phyloP scores from a whole-genome alignment of 371 early-diverging fungal genomes.

The Cokeromyces recurvatus region DNA sequence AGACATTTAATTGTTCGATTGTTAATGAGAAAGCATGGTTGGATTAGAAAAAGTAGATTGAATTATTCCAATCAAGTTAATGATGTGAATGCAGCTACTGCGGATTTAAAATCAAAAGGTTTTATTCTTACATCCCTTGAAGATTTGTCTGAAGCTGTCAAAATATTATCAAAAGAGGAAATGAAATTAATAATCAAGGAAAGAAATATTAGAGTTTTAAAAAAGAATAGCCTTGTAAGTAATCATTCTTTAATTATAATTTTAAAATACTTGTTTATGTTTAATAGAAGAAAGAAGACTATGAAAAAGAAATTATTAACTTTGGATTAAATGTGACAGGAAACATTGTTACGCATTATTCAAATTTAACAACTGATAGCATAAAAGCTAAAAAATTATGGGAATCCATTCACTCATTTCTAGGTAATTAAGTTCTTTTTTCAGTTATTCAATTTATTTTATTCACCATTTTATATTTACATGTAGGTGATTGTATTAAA shows the following conservation, averaged over 20 bases:
- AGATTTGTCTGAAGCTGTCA: slow-evolving; percentile 28
- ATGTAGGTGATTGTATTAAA: slow-evolving; percentile 29
- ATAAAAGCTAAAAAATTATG: slow-evolving; percentile 7
- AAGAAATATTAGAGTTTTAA: neutral
- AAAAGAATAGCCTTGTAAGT: no score
- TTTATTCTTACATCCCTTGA: slow-evolving; percentile 2
- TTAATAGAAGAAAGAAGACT: slow-evolving; percentile 7
- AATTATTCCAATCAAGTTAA: slow-evolving; percentile 25
- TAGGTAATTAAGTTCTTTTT: no score
- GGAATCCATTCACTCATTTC: slow-evolving; percentile 1
- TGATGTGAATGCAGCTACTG: slow-evolving; percentile 20
- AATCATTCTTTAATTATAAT: neutral
- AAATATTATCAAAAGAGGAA: slow-evolving; percentile 29
- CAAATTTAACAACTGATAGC: neutral
- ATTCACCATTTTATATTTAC: no score
- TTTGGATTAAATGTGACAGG: neutral
- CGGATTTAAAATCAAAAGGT: slow-evolving; percentile 4
- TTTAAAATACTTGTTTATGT: neutral
- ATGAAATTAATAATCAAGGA: slow-evolving; percentile 8
- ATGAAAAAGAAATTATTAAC: neutral
- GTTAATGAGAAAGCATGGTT: slow-evolving; percentile 57
- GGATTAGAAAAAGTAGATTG: slow-evolving; percentile 38
- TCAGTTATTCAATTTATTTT: no score
- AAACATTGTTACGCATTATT: no score
- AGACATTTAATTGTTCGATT: slow-evolving; percentile 61